Base-by-base conservation (phyloP, 1,139 yeast species). In the Pneumocystis jirovecii region DNA sequence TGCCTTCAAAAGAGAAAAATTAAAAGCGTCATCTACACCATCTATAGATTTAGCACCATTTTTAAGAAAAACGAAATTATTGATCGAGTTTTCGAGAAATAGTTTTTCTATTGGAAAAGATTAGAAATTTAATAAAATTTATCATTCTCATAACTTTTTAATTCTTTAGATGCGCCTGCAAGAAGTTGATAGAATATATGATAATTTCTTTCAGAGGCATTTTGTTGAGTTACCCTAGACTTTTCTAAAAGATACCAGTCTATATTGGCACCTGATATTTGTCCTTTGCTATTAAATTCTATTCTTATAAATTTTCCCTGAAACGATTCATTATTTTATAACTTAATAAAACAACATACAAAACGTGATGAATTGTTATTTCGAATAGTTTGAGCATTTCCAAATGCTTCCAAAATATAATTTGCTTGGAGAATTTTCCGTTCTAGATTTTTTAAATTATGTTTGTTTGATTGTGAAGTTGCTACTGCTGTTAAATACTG, bases 291-390 rank as follows among this genome's bases (percentile, higher is more conserved):
- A 65, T 83, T 81, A 71, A 93, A 89, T 74, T 85, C 90, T 67
- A 95, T 88, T 71, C 93, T 86, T 69, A 95, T 89, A 73, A 93
- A 95, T 75, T 95, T 95, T 63, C 99, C 61, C 61, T 60, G 31
- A 60, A 39, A 29, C 7, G 31, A 39, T 60, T 10, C 12, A 25
- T 25, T 50, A 25, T 50, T 60, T 60, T 31, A 42, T 42, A 60
- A 39, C 12, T 60, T 60, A 60, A 12, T 15, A 60, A 39, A 12
- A 25, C 21, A n/a, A 12, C 12, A 12, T 60, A 60, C 99, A 74
- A 95, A 95, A 73, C 99, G 83, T 12, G 98, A 93, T 10, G 97
- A 90, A 74, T 95, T 95, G 74, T 91, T 86, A 74, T 95, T 95
- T 70, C 95, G 83, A 39, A 90, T 89, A 0, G 99, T 95, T 72